Base-by-base conservation (phyloP, 2,329 filamentous ascomycete genomes). In the Cladophialophora chaetospira region DNA sequence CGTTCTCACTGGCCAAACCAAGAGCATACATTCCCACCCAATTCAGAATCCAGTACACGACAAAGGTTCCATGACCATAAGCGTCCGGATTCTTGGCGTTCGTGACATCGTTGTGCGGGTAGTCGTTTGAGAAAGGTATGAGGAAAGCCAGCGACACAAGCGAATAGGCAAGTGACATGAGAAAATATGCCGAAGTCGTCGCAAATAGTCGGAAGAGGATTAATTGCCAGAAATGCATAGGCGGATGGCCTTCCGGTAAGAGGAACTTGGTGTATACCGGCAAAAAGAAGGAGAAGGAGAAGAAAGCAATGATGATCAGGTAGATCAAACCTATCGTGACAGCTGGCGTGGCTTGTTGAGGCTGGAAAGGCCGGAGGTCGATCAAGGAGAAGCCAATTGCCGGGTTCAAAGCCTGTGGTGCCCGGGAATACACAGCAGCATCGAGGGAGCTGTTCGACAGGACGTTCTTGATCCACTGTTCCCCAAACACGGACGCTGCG, bases 291-390 rank as follows among this genome's bases (percentile, higher is more conserved):
- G 79, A 76, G 68, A 84, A 87, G 25, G 79, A 83, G 73, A 87
- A 87, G 72, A 87, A 87, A 0, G 83, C 82, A 36, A 87, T 76
- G 64, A 88, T 87, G 64, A 88, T 87, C 1, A 87, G 72, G 66
- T 87, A 87, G 63, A 88, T 87, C 25, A 87, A 70, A 0, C 84
- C 84, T 51, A 87, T 84, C 1, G 77, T 81, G 2, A 87, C 79
- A 1, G 83, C 77, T 0, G 84, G 85, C 1, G 79, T 82, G 0
- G 78, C 73, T 1, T 76, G 76, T 4, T 79, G 74, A 0, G 83
- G 83, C 13, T 67, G 71, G 67, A 87, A 87, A 0, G 84, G 84
- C 2, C 84, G 75, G 3, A 88, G 73, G 55, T 87, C 84, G 68
- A 79, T 75, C 13, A 73, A 72, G 3, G 75, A 79, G 68, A 84